A percentile compares a stretch with the other conserved stretches of the same genome.
These are phyloP conservation scores for Podila clonocystis DNA, from an alignment of 192 early-diverging fungal species.

Conservation along the genomic window DNA sequence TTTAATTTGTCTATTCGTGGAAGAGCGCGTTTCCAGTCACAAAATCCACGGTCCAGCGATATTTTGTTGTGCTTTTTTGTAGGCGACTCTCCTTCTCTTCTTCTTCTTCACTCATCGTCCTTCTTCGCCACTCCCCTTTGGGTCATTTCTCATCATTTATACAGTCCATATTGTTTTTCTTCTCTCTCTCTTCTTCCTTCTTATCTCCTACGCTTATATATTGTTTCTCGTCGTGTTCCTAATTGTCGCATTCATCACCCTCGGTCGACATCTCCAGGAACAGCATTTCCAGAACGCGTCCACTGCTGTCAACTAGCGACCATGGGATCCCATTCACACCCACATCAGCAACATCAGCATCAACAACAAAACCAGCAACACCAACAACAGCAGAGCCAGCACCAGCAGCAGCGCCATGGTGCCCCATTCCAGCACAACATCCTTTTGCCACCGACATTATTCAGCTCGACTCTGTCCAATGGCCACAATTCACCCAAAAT, in stretches of 20 bases:
- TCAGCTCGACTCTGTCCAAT: neutral
- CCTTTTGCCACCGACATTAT: constrained; percentile 25
- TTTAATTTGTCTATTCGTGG: neutral
- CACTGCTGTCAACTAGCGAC: neutral
- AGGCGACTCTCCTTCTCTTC: neutral
- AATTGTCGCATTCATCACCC: too few species aligned
- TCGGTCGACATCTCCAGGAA: too few species aligned
- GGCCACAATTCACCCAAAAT: neutral
- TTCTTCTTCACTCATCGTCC: neutral
- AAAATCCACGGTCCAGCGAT: too few species aligned
- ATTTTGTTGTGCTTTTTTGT: neutral
- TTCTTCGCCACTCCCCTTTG: too few species aligned
- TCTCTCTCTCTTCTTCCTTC: neutral
- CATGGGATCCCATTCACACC: neutral
- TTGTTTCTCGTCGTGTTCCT: too few species aligned
- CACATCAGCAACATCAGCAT: neutral
- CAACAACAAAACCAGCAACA: neutral
- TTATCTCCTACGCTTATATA: neutral
- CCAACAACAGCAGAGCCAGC: neutral
- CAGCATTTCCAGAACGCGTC: neutral
- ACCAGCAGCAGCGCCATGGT: neutral
- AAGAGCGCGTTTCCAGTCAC: neutral
- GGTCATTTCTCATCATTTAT: too few species aligned
- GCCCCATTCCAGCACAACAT: constrained; percentile 9
- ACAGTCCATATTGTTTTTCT: neutral